Evolutionary conservation across 768 basidiomycete genomes (phyloP).

Genomic region (Chalciporus piperatus): DNA sequence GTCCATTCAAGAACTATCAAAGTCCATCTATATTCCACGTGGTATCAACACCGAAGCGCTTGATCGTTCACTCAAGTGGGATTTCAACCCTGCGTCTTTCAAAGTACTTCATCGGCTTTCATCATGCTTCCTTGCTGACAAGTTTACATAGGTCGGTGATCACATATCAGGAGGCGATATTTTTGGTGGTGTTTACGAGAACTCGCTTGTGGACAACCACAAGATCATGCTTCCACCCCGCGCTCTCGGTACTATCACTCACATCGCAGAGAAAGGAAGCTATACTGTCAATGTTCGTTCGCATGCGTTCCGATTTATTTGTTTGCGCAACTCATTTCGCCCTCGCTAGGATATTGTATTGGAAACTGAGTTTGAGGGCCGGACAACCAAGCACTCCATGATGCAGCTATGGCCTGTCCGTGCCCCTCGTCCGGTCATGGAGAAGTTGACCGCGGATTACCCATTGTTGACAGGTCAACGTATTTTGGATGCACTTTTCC

Average conservation of each 20-base stretch:
- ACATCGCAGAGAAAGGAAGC: slow-evolving; percentile 90
- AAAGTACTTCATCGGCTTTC: slow-evolving; percentile 45
- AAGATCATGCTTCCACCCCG: slow-evolving; percentile 96
- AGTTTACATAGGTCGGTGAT: slow-evolving; percentile 71
- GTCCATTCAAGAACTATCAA: slow-evolving; percentile 94
- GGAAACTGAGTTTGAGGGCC: slow-evolving; percentile 97
- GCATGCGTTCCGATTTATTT: neutral
- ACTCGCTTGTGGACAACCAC: slow-evolving; percentile 94
- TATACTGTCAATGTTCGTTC: slow-evolving; percentile 82
- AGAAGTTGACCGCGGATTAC: slow-evolving; percentile 90
- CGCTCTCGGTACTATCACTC: slow-evolving; percentile 91
- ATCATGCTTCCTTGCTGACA: slow-evolving; percentile 7
- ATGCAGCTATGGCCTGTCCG: slow-evolving; percentile 99
- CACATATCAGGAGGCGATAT: slow-evolving; percentile 97
- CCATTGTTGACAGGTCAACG: slow-evolving; percentile 96
- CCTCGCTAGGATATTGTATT: slow-evolving; percentile 78
- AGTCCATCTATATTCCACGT: slow-evolving; percentile 99
- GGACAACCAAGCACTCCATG: slow-evolving; percentile 88
- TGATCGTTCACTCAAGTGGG: slow-evolving; percentile 87
- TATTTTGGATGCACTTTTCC: slow-evolving; percentile 95
- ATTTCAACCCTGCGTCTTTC: slow-evolving; percentile 82
- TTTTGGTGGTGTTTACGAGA: slow-evolving; percentile 94
- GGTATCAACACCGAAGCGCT: slow-evolving; percentile 98
- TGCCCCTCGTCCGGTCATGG: slow-evolving; percentile 92
- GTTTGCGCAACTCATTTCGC: slow-evolving; percentile 1